Conservation (phyloP, 495 filamentous ascomycete species). For the Xylaria acuta region DNA sequence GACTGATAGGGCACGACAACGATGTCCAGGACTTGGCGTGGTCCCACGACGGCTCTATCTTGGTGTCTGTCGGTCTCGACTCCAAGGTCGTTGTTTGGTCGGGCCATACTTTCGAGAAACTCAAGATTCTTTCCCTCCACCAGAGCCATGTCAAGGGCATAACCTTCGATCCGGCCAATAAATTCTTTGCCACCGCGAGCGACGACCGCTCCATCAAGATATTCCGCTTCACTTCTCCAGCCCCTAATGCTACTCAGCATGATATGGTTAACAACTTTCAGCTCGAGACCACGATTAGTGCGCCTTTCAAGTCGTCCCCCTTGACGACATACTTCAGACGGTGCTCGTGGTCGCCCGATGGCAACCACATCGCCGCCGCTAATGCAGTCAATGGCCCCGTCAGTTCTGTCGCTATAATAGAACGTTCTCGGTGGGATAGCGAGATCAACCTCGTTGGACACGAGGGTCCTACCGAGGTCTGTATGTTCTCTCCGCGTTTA, state of each 20-base stretch:
- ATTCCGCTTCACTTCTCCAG: slow-evolving; percentile 89
- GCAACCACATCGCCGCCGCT: slow-evolving; percentile 93
- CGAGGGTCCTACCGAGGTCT: slow-evolving; percentile 95
- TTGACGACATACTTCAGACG: slow-evolving; percentile 96
- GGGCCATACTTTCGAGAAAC: slow-evolving; percentile 94
- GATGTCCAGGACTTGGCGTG: slow-evolving; percentile 98
- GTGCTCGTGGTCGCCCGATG: slow-evolving; percentile 97
- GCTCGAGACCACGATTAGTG: slow-evolving; percentile 82
- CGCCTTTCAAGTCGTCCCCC: slow-evolving; percentile 85
- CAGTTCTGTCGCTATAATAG: slow-evolving; percentile 94
- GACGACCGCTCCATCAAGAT: slow-evolving; percentile 97
- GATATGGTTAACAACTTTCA: slow-evolving; percentile 96
- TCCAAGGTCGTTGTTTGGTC: slow-evolving; percentile 99
- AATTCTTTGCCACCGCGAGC: slow-evolving; percentile 97
- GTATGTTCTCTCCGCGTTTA: slow-evolving; percentile 91
- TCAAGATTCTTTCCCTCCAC: slow-evolving; percentile 89
- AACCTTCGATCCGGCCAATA: slow-evolving; percentile 97
- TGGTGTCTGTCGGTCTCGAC: slow-evolving; percentile 95
- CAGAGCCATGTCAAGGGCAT: slow-evolving; percentile 98
- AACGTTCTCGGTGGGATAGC: slow-evolving; percentile 89
- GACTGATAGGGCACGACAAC: slow-evolving; percentile 95
- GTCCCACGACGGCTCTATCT: slow-evolving; percentile 93
- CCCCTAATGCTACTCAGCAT: slow-evolving; percentile 89
- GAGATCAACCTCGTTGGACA: slow-evolving; percentile 98
- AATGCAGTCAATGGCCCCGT: slow-evolving; percentile 98